These are phyloP conservation scores for Phyllosticta citrichinensis DNA, from an alignment of 2,329 filamentous ascomycete species.

Conservation along the genomic window DNA sequence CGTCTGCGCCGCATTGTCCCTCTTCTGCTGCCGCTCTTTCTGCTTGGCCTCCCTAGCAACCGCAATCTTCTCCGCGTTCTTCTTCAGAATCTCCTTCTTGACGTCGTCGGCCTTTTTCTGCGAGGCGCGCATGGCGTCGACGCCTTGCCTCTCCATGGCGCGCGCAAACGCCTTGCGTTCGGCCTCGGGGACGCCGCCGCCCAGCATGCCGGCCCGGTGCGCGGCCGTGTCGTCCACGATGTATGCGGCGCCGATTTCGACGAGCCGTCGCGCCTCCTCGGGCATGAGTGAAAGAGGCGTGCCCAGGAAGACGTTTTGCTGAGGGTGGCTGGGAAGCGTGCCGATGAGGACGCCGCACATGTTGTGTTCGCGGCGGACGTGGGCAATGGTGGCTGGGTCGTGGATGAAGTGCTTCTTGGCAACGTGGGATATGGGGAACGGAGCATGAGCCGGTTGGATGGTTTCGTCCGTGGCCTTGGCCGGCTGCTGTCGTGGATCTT, in stretches of 20 bases:
- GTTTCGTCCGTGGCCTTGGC: background rate
- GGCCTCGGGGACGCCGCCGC: constrained; percentile 40
- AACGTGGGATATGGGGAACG: constrained; percentile 71
- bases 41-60: constrained; percentile 20
- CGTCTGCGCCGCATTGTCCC: constrained; percentile 11
- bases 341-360: constrained; percentile 82
- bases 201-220: constrained; percentile 55
- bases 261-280: constrained; percentile 75
- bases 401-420: constrained; percentile 80
- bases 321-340: constrained; percentile 81
- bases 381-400: constrained; percentile 68
- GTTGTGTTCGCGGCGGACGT: constrained; percentile 68
- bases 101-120: constrained; percentile 40
- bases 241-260: constrained; percentile 66
- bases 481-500: background rate
- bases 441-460: constrained; percentile 16
- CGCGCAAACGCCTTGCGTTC: constrained; percentile 53
- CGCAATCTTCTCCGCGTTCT: constrained; percentile 9
- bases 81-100: constrained; percentile 14
- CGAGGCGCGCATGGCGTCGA: constrained; percentile 38
- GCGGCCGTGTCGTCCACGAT: constrained; percentile 68
- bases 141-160: constrained; percentile 45
- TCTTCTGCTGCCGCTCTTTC: constrained; percentile 16
- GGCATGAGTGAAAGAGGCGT: constrained; percentile 82
- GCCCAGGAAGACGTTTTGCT: constrained; percentile 89